These are phyloP conservation scores for Circinella minor DNA, from an alignment of 371 early-diverging fungal genomes.

Conservation along the genomic window DNA sequence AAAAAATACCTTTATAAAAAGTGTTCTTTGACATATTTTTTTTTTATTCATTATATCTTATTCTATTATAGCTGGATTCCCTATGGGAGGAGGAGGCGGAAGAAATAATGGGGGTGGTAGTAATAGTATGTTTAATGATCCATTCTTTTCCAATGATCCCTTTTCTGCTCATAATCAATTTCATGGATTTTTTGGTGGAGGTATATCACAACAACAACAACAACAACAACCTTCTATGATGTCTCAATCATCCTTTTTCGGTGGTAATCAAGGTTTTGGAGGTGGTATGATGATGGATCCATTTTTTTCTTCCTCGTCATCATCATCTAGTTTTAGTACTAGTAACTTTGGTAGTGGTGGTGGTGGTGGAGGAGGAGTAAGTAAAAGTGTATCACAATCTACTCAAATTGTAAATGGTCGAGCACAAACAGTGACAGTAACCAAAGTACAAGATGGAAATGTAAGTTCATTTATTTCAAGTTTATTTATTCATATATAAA, in stretches of 20 bases:
- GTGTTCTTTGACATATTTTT: too few species aligned
- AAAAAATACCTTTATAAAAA: too few species aligned
- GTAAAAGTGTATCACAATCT: background rate
- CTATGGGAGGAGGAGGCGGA: background rate
- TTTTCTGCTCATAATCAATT: constrained; percentile 1
- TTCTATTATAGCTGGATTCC: background rate
- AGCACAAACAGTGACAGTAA: constrained; percentile 37
- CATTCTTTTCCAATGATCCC: constrained; percentile 16
- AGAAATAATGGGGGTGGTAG: background rate
- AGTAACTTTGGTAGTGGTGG: background rate
- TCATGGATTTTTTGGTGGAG: background rate
- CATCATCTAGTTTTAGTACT: background rate
- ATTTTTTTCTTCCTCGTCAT: background rate
- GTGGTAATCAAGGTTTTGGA: background rate
- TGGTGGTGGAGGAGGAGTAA: background rate
- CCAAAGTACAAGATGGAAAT: constrained; percentile 38
- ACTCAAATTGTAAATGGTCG: constrained; percentile 40
- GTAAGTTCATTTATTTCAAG: constrained; percentile 22
- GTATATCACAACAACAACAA: too few species aligned
- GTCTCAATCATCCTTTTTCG: background rate
- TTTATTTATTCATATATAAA: background rate
- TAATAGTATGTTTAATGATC: constrained; percentile 15
- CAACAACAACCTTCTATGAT: background rate
- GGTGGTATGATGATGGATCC: background rate
- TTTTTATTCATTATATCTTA: too few species aligned